Evolutionary conservation across 345 rosid genomes (phyloP).

Genomic region (Erodium maritimum): DNA sequence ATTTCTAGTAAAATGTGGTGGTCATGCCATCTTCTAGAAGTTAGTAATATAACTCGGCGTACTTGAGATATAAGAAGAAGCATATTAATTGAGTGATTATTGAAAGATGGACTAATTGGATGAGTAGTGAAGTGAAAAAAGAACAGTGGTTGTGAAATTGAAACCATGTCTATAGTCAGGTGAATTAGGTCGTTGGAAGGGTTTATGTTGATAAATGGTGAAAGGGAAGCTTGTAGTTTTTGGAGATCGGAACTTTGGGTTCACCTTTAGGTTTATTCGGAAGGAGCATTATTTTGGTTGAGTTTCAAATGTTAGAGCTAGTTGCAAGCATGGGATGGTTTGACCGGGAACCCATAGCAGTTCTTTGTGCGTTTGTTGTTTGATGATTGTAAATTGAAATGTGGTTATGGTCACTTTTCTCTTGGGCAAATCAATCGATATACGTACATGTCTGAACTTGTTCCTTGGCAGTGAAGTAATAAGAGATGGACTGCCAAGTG

Average conservation of each 20-base stretch:
- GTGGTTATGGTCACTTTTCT: not conserved
- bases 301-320: not conserved
- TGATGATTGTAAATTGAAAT: not conserved
- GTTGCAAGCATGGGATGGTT: not conserved
- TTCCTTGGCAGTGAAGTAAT: conserved; percentile 61
- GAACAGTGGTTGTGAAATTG: not conserved
- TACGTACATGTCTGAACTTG: not conserved
- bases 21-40: not conserved
- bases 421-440: not conserved
- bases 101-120: not conserved
- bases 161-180: not conserved
- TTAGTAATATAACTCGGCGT: not conserved
- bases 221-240: not conserved
- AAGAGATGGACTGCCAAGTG: conserved; percentile 43
- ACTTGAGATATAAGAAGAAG: not conserved
- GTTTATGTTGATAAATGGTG: not conserved
- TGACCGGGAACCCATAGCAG: not conserved
- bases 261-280: not conserved
- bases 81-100: not conserved
- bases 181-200: not conserved
- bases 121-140: no score
- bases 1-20: not conserved
- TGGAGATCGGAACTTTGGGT: not conserved
- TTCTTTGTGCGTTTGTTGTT: not conserved
- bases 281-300: not conserved